A percentile compares a stretch with the other conserved stretches of the same genome.
Evolutionary conservation across 148 eudicot species (phyloP).

Genomic region (Agrostemma githago): DNA sequence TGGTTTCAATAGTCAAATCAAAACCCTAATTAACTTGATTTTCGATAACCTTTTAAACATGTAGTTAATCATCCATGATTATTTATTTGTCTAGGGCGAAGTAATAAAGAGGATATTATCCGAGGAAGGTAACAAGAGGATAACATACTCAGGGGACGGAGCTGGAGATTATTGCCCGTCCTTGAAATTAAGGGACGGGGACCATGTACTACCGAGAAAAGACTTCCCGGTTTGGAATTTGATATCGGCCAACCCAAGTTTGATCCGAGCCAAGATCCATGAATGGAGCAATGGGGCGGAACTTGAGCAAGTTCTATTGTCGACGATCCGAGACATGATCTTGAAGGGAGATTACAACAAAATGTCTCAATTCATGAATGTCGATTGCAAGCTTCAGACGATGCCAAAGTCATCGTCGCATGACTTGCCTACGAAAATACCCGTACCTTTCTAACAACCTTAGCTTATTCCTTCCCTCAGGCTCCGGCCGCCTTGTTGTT

Average conservation of each 20-base stretch:
- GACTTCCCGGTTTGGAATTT: slow-evolving; percentile 11
- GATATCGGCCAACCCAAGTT: slow-evolving; percentile 4
- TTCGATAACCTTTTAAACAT: not conserved
- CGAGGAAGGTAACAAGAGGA: slow-evolving; percentile 3
- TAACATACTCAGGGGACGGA: slow-evolving; percentile 8
- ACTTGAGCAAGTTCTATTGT: not conserved
- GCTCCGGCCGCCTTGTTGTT: too few species aligned
- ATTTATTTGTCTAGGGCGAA: slow-evolving; percentile 1
- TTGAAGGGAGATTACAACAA: slow-evolving; percentile 3
- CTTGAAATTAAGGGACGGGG: slow-evolving; percentile 7
- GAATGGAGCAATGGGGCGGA: slow-evolving; percentile 14
- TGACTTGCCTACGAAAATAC: slow-evolving; percentile 6
- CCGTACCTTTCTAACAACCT: not conserved
- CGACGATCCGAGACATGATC: slow-evolving; percentile 5
- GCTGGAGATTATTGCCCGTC: slow-evolving; percentile 12
- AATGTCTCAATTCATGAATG: not conserved
- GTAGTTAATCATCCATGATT: not conserved
- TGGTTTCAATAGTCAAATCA: too few species aligned
- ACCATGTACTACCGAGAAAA: slow-evolving; percentile 11
- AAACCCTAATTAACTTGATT: too few species aligned
- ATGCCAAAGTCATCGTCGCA: slow-evolving; percentile 5
- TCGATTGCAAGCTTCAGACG: slow-evolving; percentile 12
- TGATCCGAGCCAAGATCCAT: slow-evolving; percentile 6
- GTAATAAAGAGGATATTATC: not conserved
- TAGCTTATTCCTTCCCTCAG: too few species aligned